Conservation (phyloP, 1,284 basidiomycete genomes). For the Fomitiporia mediterranea region DNA sequence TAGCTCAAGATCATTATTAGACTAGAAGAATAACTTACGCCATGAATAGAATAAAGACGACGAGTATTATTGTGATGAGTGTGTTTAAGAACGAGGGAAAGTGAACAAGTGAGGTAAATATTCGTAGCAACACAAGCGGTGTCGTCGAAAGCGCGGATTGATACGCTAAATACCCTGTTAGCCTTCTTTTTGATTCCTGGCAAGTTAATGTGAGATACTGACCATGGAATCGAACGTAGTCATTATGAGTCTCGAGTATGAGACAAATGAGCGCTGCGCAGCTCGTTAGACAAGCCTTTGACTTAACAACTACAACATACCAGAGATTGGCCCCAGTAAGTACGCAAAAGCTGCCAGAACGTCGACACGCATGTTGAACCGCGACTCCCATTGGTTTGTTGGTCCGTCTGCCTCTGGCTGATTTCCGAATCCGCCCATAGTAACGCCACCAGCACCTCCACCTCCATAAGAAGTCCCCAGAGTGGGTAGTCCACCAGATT, state of each 20-base stretch:
- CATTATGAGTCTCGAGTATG: conserved; percentile 75
- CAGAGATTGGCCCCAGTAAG: conserved; percentile 68
- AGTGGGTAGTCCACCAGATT: conserved; percentile 63
- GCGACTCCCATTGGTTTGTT: conserved; percentile 67
- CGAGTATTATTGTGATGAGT: conserved; percentile 42
- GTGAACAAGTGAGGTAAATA: conserved; percentile 51
- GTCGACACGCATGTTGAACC: conserved; percentile 67
- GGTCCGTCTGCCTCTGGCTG: conserved; percentile 40
- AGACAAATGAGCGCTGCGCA: conserved; percentile 58
- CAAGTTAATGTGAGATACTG: conserved; percentile 23
- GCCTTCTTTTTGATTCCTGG: background rate
- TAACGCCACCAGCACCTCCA: conserved; percentile 28
- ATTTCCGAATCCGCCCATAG: conserved; percentile 25
- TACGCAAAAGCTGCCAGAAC: conserved; percentile 66
- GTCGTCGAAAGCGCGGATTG: conserved; percentile 73
- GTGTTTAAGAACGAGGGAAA: conserved; percentile 46
- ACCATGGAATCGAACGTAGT: conserved; percentile 81
- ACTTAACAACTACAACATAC: conserved; percentile 37
- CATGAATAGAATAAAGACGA: conserved; percentile 46
- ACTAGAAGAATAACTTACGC: conserved; percentile 39
- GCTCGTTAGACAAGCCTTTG: conserved; percentile 11
- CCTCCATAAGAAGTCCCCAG: conserved; percentile 46
- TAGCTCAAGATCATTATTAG: too few species aligned
- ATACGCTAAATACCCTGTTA: too few species aligned
- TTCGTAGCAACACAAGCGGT: conserved; percentile 57